These are phyloP conservation scores for Xylaria sp. DNA, from an alignment of 2,329 filamentous ascomycete genomes.

Conservation along the genomic window DNA sequence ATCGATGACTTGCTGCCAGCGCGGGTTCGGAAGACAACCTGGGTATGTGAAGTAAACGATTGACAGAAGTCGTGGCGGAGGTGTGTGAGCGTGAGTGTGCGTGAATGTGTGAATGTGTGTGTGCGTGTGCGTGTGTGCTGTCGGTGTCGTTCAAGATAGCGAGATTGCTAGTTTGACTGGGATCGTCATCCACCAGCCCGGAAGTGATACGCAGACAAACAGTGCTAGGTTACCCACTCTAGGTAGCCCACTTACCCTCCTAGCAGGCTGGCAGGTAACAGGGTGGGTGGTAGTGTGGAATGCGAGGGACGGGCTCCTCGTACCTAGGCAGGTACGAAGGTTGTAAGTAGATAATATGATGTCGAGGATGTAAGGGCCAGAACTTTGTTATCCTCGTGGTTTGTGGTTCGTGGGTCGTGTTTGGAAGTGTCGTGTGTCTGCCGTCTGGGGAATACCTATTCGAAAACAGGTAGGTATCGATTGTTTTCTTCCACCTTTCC, in stretches of 20 bases:
- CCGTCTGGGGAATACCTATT: background rate
- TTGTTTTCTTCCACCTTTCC: background rate
- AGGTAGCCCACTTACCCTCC: background rate
- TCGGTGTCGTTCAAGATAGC: slow-evolving; percentile 17
- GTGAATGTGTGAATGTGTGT: background rate
- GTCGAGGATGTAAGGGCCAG: too few relatives aligned
- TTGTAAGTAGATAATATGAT: background rate
- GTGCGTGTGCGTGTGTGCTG: slow-evolving; percentile 12
- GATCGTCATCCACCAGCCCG: slow-evolving; percentile 25
- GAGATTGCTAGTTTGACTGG: slow-evolving; percentile 26
- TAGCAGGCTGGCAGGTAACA: background rate
- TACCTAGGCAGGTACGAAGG: too few relatives aligned
- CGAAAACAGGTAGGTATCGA: too few relatives aligned
- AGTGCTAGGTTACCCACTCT: background rate
- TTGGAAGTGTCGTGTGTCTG: background rate
- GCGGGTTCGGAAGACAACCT: slow-evolving; percentile 8
- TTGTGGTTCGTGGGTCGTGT: background rate
- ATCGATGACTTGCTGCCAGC: slow-evolving; percentile 7
- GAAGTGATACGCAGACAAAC: slow-evolving; percentile 14
- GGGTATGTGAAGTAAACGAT: slow-evolving; percentile 2
- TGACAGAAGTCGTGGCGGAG: slow-evolving; percentile 7
- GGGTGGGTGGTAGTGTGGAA: background rate
- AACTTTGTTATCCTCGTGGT: too few relatives aligned
- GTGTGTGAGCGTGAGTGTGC: background rate
- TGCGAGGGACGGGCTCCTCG: background rate